These are phyloP conservation scores for Pythium pyrilobum DNA, from an alignment of 352 stramenopile genomes.

Conservation along the genomic window DNA sequence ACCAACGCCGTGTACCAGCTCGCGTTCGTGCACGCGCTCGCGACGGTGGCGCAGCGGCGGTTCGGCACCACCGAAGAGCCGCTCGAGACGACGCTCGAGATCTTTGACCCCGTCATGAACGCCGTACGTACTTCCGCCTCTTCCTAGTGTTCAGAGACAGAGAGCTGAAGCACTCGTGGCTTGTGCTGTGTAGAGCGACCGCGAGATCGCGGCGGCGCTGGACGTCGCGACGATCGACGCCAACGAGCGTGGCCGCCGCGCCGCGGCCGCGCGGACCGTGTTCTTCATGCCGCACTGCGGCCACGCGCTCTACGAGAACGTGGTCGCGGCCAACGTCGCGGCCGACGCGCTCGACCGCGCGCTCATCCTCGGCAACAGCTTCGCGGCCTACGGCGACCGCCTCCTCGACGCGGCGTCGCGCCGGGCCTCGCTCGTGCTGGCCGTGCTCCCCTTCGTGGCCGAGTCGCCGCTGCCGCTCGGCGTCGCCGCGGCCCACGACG, in stretches of 20 bases:
- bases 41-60: conserved; percentile 15
- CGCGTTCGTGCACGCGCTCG: conserved; percentile 49
- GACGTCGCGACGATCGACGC: conserved; percentile 37
- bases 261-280: conserved; percentile 39
- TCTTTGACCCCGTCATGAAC: conserved; percentile 83
- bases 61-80: background rate
- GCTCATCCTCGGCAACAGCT: conserved; percentile 88
- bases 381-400: conserved; percentile 72
- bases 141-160: background rate
- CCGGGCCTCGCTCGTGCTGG: conserved; percentile 36
- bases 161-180: background rate
- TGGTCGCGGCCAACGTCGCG: conserved; percentile 80
- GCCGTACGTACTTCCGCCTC: conserved; percentile 23
- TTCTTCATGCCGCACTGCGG: conserved; percentile 93
- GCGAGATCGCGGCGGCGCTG: conserved; percentile 39
- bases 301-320: conserved; percentile 85
- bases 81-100: conserved; percentile 20
- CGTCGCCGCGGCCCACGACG: conserved; percentile 39
- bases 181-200: conserved; percentile 39
- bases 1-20: conserved; percentile 76
- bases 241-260: conserved; percentile 60
- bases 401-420: conserved; percentile 42
- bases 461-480: conserved; percentile 39
- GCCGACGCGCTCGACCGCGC: conserved; percentile 26
- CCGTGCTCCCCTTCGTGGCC: conserved; percentile 39